These are phyloP conservation scores for Choiromyces venosus DNA, from an alignment of 495 filamentous ascomycete species.

Conservation along the genomic window DNA sequence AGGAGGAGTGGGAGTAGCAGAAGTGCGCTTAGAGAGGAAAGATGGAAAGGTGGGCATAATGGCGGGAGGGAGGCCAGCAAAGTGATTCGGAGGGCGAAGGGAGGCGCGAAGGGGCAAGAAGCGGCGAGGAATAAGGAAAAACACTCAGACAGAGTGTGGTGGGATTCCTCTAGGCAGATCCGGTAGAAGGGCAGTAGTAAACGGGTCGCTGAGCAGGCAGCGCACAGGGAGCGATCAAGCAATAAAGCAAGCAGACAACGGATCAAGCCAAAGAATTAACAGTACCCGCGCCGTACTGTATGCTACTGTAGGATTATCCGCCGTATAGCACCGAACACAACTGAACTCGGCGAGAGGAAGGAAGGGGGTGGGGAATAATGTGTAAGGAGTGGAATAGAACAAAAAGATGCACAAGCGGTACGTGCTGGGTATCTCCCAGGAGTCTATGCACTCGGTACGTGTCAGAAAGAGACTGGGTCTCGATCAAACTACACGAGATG, in stretches of 20 bases:
- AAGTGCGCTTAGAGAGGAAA: slow-evolving; percentile 20
- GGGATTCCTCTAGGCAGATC: slow-evolving; percentile 10
- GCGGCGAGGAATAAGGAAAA: slow-evolving; percentile 11
- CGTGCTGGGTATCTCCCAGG: neutral
- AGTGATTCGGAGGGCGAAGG: neutral
- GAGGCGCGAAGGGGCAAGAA: slow-evolving; percentile 8
- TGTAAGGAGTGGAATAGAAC: neutral
- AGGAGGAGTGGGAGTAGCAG: slow-evolving; percentile 17
- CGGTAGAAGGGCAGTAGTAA: neutral
- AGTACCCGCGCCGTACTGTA: neutral
- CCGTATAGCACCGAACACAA: neutral
- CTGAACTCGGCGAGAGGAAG: neutral
- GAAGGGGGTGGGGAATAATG: neutral
- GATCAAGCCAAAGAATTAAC: neutral
- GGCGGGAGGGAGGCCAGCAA: slow-evolving; percentile 4
- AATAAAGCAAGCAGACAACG: neutral
- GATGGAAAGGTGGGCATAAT: slow-evolving; percentile 27
- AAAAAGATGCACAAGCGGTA: neutral
- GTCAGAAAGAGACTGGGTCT: slow-evolving; percentile 26
- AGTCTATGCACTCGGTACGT: slow-evolving; percentile 30
- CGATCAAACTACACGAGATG: slow-evolving; percentile 9
- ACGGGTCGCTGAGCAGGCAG: neutral
- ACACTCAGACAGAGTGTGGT: neutral
- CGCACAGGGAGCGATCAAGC: neutral
- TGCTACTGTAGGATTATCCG: neutral